A percentile compares a stretch with the other conserved stretches of the same genome.
phyloP scores from a whole-genome alignment of 352 stramenopile genomes.

The Blastocystis sp. region DNA sequence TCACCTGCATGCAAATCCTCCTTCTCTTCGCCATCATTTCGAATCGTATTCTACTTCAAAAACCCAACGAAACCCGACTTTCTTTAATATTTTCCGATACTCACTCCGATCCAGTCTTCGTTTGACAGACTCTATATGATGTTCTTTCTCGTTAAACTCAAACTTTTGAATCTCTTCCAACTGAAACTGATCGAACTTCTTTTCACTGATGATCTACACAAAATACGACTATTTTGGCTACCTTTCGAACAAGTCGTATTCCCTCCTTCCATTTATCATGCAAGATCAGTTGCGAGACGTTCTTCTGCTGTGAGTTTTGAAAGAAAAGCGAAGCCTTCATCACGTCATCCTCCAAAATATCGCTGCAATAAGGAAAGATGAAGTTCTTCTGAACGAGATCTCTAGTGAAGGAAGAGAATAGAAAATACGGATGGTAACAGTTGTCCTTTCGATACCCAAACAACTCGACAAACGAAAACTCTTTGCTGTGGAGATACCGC shows the following conservation, averaged over 20 bases:
- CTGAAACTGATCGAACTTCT: neutral
- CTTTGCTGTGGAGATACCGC: neutral
- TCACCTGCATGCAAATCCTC: slow-evolving; percentile 11
- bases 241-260: neutral
- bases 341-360: neutral
- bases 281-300: too few species aligned
- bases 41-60: slow-evolving; percentile 16
- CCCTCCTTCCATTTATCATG: neutral
- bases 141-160: neutral
- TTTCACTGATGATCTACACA: neutral
- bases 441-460: slow-evolving; percentile 27
- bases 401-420: neutral
- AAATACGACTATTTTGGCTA: neutral
- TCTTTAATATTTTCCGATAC: neutral
- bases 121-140: too few species aligned
- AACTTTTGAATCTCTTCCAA: neutral
- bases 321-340: too few species aligned
- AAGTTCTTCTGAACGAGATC: neutral
- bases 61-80: neutral
- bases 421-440: slow-evolving; percentile 13
- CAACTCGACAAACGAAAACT: neutral
- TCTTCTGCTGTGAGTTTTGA: too few species aligned
- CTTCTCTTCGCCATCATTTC: neutral
- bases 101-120: too few species aligned
- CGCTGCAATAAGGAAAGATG: neutral